Evolutionary conservation across 2,329 filamentous ascomycete species (phyloP).

Genomic region (Ophiostoma tasmaniense): DNA sequence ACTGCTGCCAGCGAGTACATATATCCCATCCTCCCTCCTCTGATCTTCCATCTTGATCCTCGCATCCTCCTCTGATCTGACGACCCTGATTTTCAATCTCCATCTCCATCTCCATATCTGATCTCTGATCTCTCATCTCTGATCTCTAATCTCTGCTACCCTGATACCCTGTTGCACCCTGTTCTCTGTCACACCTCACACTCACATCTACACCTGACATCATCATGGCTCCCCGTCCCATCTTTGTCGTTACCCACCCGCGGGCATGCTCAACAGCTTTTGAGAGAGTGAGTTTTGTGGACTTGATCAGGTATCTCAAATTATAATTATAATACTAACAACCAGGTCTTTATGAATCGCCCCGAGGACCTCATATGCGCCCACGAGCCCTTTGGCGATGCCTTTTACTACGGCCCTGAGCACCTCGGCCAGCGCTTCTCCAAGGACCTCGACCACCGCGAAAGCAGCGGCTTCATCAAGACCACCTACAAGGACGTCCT

Average conservation of each 20-base stretch:
- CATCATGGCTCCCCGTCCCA: conserved; percentile 36
- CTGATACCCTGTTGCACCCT: neutral
- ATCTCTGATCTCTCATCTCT: neutral
- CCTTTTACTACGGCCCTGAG: conserved; percentile 93
- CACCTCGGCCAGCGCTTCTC: conserved; percentile 72
- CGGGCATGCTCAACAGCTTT: conserved; percentile 95
- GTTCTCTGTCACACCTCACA: neutral
- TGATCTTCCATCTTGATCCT: neutral
- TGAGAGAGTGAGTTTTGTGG: conserved; percentile 58
- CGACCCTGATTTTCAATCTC: neutral
- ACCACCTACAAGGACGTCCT: conserved; percentile 72
- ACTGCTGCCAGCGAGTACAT: neutral
- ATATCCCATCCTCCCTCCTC: neutral
- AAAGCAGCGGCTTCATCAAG: conserved; percentile 56
- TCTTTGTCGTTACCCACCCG: conserved; percentile 91
- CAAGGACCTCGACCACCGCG: conserved; percentile 49
- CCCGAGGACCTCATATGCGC: conserved; percentile 71
- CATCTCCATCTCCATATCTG: too few relatives aligned
- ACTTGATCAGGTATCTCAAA: neutral
- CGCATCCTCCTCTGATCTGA: neutral
- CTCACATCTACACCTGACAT: too few relatives aligned
- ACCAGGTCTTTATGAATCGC: conserved; percentile 91
- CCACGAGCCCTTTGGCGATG: conserved; percentile 95
- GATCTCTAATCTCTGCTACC: neutral
- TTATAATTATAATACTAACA: neutral